Evolutionary conservation across 495 filamentous ascomycete species (phyloP).

Genomic region (Podospora didyma): DNA sequence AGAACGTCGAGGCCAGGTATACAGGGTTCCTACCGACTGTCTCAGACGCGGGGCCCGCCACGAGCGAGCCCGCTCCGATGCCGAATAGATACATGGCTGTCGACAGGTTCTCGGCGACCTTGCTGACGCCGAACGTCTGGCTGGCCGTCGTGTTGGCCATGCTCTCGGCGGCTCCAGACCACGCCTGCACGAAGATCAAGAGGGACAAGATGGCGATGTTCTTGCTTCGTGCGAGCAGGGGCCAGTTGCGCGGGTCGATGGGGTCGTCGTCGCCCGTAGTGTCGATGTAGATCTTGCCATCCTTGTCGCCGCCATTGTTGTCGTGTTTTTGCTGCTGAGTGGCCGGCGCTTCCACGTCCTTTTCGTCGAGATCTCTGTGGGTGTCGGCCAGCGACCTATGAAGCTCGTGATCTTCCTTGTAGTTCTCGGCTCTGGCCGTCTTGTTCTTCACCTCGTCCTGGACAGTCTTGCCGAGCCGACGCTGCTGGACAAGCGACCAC

Average conservation of each 20-base stretch:
- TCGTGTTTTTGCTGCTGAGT: neutral
- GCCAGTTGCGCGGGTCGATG: conserved; percentile 31
- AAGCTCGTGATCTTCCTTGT: neutral
- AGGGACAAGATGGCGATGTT: conserved; percentile 35
- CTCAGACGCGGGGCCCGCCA: conserved; percentile 33
- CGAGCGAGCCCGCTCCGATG: conserved; percentile 29
- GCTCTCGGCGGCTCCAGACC: conserved; percentile 28
- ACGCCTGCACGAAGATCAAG: conserved; percentile 31
- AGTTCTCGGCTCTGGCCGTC: neutral
- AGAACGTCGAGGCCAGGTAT: conserved; percentile 27
- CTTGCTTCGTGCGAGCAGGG: conserved; percentile 22
- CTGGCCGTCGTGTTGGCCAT: conserved; percentile 28
- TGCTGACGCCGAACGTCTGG: conserved; percentile 23
- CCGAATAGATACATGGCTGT: conserved; percentile 29
- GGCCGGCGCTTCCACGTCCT: neutral
- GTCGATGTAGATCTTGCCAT: conserved; percentile 2
- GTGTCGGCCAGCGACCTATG: neutral
- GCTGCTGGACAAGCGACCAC: conserved; percentile 4
- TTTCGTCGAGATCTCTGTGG: neutral
- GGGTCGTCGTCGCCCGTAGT: conserved; percentile 10
- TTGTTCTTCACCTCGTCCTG: neutral
- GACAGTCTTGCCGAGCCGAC: conserved; percentile 6
- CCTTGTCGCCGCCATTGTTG: neutral
- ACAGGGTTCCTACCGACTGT: conserved; percentile 33
- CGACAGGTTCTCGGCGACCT: conserved; percentile 25